Evolutionary conservation across 1,284 basidiomycete species (phyloP), one percentile per base, ranked within the genome.

Genomic region (Apiotrichum porosum): DNA sequence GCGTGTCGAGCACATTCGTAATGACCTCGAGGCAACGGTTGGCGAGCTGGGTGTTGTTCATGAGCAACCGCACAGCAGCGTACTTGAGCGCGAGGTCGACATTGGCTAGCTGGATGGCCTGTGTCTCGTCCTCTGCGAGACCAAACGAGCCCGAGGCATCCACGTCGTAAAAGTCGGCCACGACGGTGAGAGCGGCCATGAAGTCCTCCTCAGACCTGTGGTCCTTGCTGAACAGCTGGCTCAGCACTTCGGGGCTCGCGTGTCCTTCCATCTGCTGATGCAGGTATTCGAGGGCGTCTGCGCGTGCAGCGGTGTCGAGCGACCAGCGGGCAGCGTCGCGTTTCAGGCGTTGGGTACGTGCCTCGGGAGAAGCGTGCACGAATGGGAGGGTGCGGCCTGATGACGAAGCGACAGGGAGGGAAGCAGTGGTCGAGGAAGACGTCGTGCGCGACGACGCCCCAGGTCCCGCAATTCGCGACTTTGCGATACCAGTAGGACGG

Each of bases 141-240:
- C 78, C 82, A 44, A 78, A 81, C 45, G 74, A 75, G 40, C 84
- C 81, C 36, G 85, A 81, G 13, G 81, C 81, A 37, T 78, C 77
- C 42, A 78, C 71, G 51, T 79, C 74, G 75, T 85, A 90, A 66
- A 91, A 84, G 24, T 93, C 85, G 54, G 83, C 78, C 37, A 94
- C 77, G 42, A 78, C 78, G 1, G 79, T 77, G 43, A 98, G 75
- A 0, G 86, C 95, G 21, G 80, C 77, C 50, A 97, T 80, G 62
- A 87, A 86, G 67, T 98, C 95, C 63, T 92, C 93, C 58, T 98
- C 86, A 2, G 92, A 89, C 58, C 87, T 88, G 71, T 98, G 94
- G 65, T 97, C 94, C 57, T 88, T 89, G 66, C 92, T 95, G 77
- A 98, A 99, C 37, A 98, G 78, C 31, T 83, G 81, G 6, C 80